Conservation (phyloP, 495 filamentous ascomycete genomes). For the Trichoderma erinaceum region DNA sequence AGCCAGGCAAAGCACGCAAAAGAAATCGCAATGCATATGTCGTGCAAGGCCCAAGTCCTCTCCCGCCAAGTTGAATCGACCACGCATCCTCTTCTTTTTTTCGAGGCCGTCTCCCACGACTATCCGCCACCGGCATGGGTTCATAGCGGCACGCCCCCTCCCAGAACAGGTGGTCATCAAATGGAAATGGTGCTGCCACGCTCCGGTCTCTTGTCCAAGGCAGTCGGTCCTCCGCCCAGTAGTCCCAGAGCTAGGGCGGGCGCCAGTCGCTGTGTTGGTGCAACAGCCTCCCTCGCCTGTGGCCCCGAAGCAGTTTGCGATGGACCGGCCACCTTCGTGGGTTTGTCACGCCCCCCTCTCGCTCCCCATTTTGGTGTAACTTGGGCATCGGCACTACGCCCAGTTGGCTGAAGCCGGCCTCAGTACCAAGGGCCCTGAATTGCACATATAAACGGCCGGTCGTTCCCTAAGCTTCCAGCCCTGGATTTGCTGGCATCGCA, state of each 20-base stretch:
- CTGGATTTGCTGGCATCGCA: not conserved
- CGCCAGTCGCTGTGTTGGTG: not conserved
- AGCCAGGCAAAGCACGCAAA: no score
- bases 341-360: not conserved
- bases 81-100: not conserved
- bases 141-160: constrained; percentile 11
- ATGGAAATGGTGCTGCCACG: not conserved
- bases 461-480: constrained; percentile 9
- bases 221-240: not conserved
- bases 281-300: not conserved
- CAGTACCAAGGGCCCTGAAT: not conserved
- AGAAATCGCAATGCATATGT: no score
- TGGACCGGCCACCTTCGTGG: not conserved
- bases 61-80: no score
- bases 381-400: constrained; percentile 9
- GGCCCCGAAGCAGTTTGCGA: not conserved
- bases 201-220: not conserved
- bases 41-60: no score
- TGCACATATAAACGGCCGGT: constrained; percentile 18
- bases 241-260: constrained; percentile 1
- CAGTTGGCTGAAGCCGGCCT: not conserved
- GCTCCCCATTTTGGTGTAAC: not conserved
- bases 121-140: not conserved
- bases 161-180: not conserved
- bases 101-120: not conserved